Conservation (phyloP, 768 basidiomycete species). For the Tulasnella calospora region DNA sequence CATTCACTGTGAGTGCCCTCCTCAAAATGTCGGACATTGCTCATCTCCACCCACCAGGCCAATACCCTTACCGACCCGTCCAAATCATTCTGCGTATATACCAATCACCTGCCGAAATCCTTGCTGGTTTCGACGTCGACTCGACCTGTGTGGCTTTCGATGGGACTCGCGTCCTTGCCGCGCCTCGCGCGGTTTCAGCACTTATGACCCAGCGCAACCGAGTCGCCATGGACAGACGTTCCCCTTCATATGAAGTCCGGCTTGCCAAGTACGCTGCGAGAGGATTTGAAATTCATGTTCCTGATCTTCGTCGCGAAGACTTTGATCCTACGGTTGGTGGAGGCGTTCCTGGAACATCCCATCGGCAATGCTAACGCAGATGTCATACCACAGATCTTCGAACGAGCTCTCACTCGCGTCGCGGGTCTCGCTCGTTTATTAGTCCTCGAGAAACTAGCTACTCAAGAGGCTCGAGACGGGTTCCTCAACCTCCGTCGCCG, state of each 20-base stretch:
- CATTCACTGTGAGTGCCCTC: constrained; percentile 49
- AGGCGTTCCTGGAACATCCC: background rate
- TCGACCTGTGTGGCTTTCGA: too few relatives aligned
- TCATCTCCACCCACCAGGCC: background rate
- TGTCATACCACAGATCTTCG: constrained; percentile 47
- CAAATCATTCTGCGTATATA: too few relatives aligned
- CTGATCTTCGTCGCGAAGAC: constrained; percentile 46
- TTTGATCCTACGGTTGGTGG: constrained; percentile 55
- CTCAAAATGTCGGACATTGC: too few relatives aligned
- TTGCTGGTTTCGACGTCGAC: too few relatives aligned
- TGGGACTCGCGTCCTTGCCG: constrained; percentile 49
- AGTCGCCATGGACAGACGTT: constrained; percentile 57
- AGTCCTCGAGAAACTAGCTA: constrained; percentile 53
- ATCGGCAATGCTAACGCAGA: background rate
- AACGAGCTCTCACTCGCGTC: constrained; percentile 53
- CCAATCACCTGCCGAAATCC: too few relatives aligned
- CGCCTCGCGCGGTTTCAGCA: constrained; percentile 54
- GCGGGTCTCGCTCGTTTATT: constrained; percentile 59
- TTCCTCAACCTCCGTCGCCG: constrained; percentile 49
- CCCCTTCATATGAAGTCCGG: constrained; percentile 58
- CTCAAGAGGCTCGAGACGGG: constrained; percentile 42
- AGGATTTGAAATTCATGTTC: constrained; percentile 57
- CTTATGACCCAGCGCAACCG: constrained; percentile 66
- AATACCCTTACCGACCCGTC: too few relatives aligned
- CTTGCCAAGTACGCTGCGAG: constrained; percentile 56